Percentiles rank a stretch among this genome's conserved stretches.
phyloP scores from a whole-genome alignment of 805 yeast species.

The Maudiozyma pseudohumilis region DNA sequence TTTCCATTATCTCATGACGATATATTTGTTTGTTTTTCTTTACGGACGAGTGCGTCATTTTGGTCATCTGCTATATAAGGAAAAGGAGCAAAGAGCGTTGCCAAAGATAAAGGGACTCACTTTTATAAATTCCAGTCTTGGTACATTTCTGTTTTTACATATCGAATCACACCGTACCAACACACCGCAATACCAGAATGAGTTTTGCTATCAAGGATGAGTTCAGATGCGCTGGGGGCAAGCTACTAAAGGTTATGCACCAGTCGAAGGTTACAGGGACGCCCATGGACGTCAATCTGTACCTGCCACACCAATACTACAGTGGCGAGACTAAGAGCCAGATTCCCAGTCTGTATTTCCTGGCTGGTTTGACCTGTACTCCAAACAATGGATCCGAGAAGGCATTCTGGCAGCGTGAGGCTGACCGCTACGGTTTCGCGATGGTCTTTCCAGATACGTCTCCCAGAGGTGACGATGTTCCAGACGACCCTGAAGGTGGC shows the following conservation, averaged over 20 bases:
- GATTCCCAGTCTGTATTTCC: slow-evolving; percentile 68
- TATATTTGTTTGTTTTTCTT: too few species aligned
- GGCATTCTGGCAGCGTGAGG: slow-evolving; percentile 77
- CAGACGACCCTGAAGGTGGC: slow-evolving; percentile 51
- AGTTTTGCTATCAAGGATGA: slow-evolving; percentile 43
- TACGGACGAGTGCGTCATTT: too few species aligned
- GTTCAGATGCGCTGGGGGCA: slow-evolving; percentile 61
- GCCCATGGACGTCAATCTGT: slow-evolving; percentile 76
- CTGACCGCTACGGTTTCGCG: slow-evolving; percentile 74
- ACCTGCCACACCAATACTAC: slow-evolving; percentile 51
- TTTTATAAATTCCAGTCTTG: too few species aligned
- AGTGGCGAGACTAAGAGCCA: slow-evolving; percentile 9
- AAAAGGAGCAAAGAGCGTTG: too few species aligned
- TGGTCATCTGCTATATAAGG: too few species aligned
- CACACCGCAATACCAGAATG: slow-evolving; percentile 27
- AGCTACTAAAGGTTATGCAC: slow-evolving; percentile 65
- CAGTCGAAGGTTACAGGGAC: slow-evolving; percentile 55
- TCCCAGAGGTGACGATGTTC: slow-evolving; percentile 74
- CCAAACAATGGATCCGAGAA: slow-evolving; percentile 92
- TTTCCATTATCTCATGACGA: too few species aligned
- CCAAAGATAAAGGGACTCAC: too few species aligned
- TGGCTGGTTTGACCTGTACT: slow-evolving; percentile 88
- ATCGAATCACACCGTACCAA: background rate
- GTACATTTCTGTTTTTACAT: too few species aligned
- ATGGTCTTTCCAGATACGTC: slow-evolving; percentile 94